Base-by-base conservation (phyloP, 2,329 filamentous ascomycete species). In the Escovopsis sp. region DNA sequence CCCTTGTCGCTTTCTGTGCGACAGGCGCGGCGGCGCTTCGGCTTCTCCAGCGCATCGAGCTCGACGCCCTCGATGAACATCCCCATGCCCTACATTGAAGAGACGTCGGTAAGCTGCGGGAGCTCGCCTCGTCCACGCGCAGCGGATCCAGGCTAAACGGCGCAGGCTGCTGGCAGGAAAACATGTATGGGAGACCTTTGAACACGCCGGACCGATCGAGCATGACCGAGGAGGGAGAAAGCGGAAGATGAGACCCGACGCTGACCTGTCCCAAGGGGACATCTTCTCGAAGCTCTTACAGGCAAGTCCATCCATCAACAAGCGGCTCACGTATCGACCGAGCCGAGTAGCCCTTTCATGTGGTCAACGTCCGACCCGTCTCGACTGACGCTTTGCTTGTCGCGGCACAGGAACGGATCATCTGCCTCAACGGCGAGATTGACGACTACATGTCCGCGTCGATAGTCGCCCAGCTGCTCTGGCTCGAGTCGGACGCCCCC, bases 401-500 rank as follows among this genome's bases (percentile, higher is more conserved):
- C 20, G 27, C 11, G 27, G 27, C 8, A 30, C 9, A 85, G 78
- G 89, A 96, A 70, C 84, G 89, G 48, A 96, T 96, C 55, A 74
- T 98, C 55, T 94, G 84, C 58, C 74, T 96, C 31, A 95, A 94
- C 55, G 89, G 89, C 55, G 72, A 84, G 56, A 87, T 96, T 44
- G 84, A 96, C 65, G 85, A 94, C 57, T 81, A 76, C 35, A 78
- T 91, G 50, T 94, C 87, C 32, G 89, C 91, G n/a, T 84, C 83
- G 35, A 86, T 96, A 48, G 89, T 96, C 25, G 86, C 91, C 2
- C 93, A 98, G 60, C 78, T 98, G 16, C 81, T 98, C 48, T 98
- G 88, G 74, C 86, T 98, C 61, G 93, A 98, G 70, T 91, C 89
- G 54, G 91, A 98, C 57, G 86, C 85, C 55, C 88, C 89, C 4